Percentiles rank a stretch among this genome's conserved stretches.
Evolutionary conservation across 2,329 filamentous ascomycete species (phyloP).

Genomic region (Periconia macrospinosa): DNA sequence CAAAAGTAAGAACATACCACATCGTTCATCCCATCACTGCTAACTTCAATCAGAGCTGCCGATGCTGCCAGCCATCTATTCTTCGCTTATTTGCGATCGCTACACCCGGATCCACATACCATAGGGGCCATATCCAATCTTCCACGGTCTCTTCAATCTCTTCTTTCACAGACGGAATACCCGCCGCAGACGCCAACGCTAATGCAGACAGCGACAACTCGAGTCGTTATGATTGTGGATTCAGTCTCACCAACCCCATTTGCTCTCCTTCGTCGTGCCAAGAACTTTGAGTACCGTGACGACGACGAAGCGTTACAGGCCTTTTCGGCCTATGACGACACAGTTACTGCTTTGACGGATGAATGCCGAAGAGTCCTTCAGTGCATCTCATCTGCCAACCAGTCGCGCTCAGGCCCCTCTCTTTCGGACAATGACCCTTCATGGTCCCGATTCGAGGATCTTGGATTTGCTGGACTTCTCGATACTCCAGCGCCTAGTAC

Average conservation of each 20-base stretch:
- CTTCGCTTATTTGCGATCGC: conserved; percentile 91
- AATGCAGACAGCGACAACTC: conserved; percentile 78
- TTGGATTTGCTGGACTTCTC: conserved; percentile 79
- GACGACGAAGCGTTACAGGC: conserved; percentile 81
- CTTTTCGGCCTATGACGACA: conserved; percentile 88
- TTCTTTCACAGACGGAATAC: conserved; percentile 91
- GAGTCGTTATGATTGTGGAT: conserved; percentile 96
- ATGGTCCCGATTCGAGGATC: conserved; percentile 95
- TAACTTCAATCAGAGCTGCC: conserved; percentile 67
- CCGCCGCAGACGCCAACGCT: conserved; percentile 78
- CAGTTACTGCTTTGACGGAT: conserved; percentile 83
- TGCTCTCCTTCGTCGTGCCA: conserved; percentile 82
- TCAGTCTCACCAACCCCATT: conserved; percentile 94
- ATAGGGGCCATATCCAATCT: conserved; percentile 80
- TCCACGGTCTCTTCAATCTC: conserved; percentile 85
- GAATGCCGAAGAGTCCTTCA: conserved; percentile 90
- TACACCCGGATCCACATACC: conserved; percentile 75
- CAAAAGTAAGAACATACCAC: conserved; percentile 59
- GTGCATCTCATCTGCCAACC: conserved; percentile 85
- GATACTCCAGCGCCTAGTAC: conserved; percentile 61
- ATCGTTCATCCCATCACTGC: conserved; percentile 9
- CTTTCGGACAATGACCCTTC: conserved; percentile 67
- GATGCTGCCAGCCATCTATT: conserved; percentile 97
- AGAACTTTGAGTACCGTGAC: conserved; percentile 93
- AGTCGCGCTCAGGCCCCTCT: conserved; percentile 59